Base-by-base conservation (phyloP, 2,329 filamentous ascomycete species). In the Aspergillus hiratsukae region DNA sequence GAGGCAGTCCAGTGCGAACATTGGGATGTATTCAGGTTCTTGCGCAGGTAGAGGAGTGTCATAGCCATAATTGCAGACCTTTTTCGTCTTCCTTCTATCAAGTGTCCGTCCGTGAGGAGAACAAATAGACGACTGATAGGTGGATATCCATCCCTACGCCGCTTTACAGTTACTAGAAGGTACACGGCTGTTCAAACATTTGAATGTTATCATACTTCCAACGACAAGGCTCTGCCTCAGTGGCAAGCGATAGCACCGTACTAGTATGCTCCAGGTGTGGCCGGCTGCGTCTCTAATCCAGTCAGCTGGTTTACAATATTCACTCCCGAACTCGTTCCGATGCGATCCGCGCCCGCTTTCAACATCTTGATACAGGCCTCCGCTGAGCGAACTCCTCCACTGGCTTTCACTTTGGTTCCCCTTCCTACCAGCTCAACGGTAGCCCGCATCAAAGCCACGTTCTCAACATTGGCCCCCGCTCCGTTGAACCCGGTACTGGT, bases 401-500 rank as follows among this genome's bases (percentile, higher is more conserved):
- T 83, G 7, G 83, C 83, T 69, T 86, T 85, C 48, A 86, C 81
- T 54, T 78, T 72, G 72, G 81, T 63, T 51, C 68, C 62, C 60
- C 68, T 60, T 55, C 72, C 74, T n/a, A 81, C 63, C 29, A 66
- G 37, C 61, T 80, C 75, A 10, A 78, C 78, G 3, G 76, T 76
- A 9, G 75, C 74, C 11, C 76, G 74, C 83, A 86, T 86, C 28
- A 83, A 66, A 50, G 75, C 70, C 25, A 86, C 81, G 62, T 83
- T 72, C 52, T 81, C 76, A 17, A 78, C 71, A 37, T 66, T 79
- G 0, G 83, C 83, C 8, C 83, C 82, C 1, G 74, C 72, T 0
- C 83, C 83, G 51, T 79, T 77, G 68, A 84, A 85, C 1, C 83
- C 83, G 1, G 83, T 86, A 29, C 78, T 80, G 0, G 83, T 86